Conservation (phyloP, 257 asterid genomes). For the Nicotiana otophora region DNA sequence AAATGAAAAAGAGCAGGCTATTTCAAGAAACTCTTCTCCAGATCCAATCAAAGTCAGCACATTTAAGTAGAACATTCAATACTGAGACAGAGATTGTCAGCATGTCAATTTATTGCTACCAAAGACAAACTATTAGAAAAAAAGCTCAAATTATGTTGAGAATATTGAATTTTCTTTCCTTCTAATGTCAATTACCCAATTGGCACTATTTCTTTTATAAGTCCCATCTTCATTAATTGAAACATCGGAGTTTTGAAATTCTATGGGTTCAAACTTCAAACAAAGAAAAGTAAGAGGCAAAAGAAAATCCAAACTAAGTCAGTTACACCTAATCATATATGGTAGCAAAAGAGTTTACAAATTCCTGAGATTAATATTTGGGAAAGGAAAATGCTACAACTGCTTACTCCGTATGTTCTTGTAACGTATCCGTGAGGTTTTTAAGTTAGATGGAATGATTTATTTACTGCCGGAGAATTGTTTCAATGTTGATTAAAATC, state of each 20-base stretch:
- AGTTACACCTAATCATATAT: not conserved
- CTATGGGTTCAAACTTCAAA: not conserved
- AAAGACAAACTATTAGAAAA: not conserved
- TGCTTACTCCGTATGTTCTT: not conserved
- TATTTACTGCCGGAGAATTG: not conserved
- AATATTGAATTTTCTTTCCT: not conserved
- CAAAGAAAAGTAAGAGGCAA: not conserved
- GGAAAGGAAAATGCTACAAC: not conserved
- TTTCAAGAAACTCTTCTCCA: not conserved
- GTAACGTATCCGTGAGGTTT: not conserved
- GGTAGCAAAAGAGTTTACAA: not conserved
- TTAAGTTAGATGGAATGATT: not conserved
- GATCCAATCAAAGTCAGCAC: not conserved
- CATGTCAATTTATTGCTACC: not conserved
- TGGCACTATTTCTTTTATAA: not conserved
- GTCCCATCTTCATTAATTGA: not conserved
- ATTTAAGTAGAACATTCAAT: conserved; percentile 3
- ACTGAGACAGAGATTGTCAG: not conserved
- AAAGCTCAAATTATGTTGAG: not conserved
- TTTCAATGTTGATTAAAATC: not conserved
- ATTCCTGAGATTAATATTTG: not conserved
- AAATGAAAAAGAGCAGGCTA: not conserved
- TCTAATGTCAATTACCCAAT: not conserved
- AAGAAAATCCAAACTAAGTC: not conserved
- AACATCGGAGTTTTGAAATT: not conserved